Evolutionary conservation across 495 filamentous ascomycete genomes (phyloP), one percentile per base, ranked within the genome.

Genomic region (Aspergillus nanangensis): DNA sequence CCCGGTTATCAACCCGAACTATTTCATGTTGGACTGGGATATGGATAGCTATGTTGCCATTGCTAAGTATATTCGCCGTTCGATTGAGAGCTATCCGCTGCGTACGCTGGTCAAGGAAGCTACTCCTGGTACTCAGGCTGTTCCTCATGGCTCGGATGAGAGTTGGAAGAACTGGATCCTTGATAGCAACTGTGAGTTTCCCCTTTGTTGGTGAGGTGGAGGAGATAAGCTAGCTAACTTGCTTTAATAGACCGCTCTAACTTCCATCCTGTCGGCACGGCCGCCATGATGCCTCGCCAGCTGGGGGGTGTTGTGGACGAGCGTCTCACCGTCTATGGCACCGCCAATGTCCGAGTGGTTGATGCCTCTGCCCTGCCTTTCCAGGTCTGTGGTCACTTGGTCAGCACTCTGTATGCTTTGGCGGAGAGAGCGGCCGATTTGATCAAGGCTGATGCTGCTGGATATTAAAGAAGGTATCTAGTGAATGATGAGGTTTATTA

Each of bases 391-490:
- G 74, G 71, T 2, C 74, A 83, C 53, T 48, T 75, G 34, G 58
- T 67, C 40, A 72, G 67, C 13, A 77, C 76, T 0, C 55, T 81
- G 3, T 83, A 80, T 62, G 77, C 75, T 2, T 67, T 80, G 45
- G 76, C 75, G 3, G 80, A 83, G 63, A 74, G 72, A 44, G 78
- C 65, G 1, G 71, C 77, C 4, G 62, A 70, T 47, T 57, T 80
- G 40, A 78, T 80, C 48, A 78, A 76, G 62, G 57, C 24, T 5
- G 47, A 50, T 37, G 38, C 38, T 29, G 18, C n/a, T 22, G 8
- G 19, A 1, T 39, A 17, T 14, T 36, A 35, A 17, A 35, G n/a
- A n/a, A n/a, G n/a, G n/a, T n/a, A n/a, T n/a, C n/a, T n/a, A n/a
- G n/a, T n/a, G n/a, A n/a, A n/a, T n/a, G n/a, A n/a, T n/a, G n/a